Conservation (phyloP, 768 basidiomycete genomes). For the Leccinum sublutescens region DNA sequence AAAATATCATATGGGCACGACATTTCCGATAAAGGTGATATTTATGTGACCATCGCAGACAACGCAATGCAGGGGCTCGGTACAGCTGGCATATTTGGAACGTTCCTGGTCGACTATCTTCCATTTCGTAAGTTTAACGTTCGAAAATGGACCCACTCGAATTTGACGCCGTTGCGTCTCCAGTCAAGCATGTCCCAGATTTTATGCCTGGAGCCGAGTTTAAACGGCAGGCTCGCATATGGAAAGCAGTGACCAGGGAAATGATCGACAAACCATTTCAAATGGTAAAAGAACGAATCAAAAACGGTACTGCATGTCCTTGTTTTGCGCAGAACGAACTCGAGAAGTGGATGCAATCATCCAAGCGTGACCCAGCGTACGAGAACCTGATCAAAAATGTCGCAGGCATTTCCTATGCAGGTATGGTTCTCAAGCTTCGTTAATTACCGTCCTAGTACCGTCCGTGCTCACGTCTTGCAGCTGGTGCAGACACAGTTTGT, state of each 20-base stretch:
- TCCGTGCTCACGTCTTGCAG: conserved; percentile 13
- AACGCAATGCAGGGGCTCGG: conserved; percentile 36
- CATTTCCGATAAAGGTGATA: conserved; percentile 37
- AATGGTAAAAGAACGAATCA: conserved; percentile 48
- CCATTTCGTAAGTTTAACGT: conserved; percentile 27
- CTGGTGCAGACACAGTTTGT: conserved; percentile 28
- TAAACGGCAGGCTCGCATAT: conserved; percentile 44
- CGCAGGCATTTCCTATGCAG: conserved; percentile 50
- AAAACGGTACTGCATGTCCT: conserved; percentile 32
- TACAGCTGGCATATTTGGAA: conserved; percentile 42
- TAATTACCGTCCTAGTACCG: background rate
- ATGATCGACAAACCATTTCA: conserved; percentile 36
- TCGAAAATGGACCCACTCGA: background rate
- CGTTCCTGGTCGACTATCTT: conserved; percentile 41
- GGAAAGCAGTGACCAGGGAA: conserved; percentile 34
- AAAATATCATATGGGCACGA: conserved; percentile 42
- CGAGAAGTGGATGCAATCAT: conserved; percentile 30
- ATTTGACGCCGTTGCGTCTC: background rate
- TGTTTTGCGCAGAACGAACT: conserved; percentile 47
- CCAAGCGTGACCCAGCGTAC: conserved; percentile 28
- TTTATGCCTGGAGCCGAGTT: conserved; percentile 50
- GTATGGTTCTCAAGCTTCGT: conserved; percentile 21
- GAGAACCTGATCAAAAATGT: conserved; percentile 51
- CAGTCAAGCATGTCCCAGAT: conserved; percentile 48
- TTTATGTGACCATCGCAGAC: conserved; percentile 42